Base-by-base conservation (phyloP, 2,329 filamentous ascomycete species). In the Nothophaeocryptopus gaeumannii region DNA sequence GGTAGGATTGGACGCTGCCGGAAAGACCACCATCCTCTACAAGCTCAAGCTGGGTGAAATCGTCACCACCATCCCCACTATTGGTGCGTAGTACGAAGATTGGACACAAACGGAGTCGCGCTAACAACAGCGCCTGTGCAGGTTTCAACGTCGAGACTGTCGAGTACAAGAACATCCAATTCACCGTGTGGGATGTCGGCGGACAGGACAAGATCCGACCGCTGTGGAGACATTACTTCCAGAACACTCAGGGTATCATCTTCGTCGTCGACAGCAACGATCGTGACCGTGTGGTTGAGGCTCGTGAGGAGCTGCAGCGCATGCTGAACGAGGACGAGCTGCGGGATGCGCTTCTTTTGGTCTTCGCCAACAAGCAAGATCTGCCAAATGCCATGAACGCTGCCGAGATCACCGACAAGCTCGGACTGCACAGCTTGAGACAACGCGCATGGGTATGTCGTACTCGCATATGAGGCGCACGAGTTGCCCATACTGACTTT, bases 341-440 rank as follows among this genome's bases (percentile, higher is more conserved):
- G 84, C 91, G 93, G 76, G 92, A 97, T 68, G 91, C 90, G 55
- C 78, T 97, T 63, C 77, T 99, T 63, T 76, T 97, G 54, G 92
- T 99, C 36, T 97, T 99, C 72, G 93, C 93, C 67, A 99, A 99
- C 79, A 99, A 99, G 82, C 93, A 97, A 76, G 93, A 99, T 82
- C 78, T 97, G 63, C 78, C 81, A 51, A 97, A 97, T 72, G 93
- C 93, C 76, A 97, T 97, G 93, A 96, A 95, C 78, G 92, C 93
- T 69, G 92, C 93, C 71, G 93, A 99, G 81, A 97, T 99, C 76
- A 99, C 93, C 75, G 92, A 99, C 80, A 96, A 97, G 85, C 89
- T 99, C 75, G 93, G 93, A 72, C 90, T 99, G 69, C 92, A 97
- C 85, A 95, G 89, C 79, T 82, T 99, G 83, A 89, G 90, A 83